phyloP scores from a whole-genome alignment of 2,329 filamentous ascomycete genomes.

The Monilinia aucupariae region DNA sequence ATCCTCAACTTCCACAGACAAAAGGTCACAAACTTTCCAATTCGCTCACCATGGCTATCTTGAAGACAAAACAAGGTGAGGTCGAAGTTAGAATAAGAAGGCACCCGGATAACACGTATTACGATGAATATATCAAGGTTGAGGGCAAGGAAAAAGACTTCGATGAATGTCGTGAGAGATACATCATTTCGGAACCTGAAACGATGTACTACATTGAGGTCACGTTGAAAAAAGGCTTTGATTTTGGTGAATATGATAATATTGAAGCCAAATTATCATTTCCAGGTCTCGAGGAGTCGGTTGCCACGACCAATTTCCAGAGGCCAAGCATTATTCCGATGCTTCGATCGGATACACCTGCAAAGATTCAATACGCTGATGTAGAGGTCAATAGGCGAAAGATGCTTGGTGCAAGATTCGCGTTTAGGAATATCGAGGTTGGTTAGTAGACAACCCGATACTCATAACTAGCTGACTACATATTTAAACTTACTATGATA shows the following conservation, averaged over 20 bases:
- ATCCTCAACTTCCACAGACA: neutral
- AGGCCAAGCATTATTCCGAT: neutral
- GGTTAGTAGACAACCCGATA: neutral
- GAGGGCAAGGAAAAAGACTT: neutral
- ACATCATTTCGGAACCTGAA: conserved; percentile 16
- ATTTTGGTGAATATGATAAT: neutral
- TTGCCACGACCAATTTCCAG: neutral
- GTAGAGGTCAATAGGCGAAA: neutral
- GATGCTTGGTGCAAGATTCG: neutral
- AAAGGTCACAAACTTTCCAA: neutral
- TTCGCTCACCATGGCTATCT: neutral
- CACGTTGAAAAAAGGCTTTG: conserved; percentile 10
- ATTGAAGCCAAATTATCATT: neutral
- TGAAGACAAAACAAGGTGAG: neutral
- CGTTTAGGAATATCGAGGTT: neutral
- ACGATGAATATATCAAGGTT: conserved; percentile 16
- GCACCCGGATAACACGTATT: neutral
- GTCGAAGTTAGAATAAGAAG: conserved; percentile 10
- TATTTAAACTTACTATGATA: neutral
- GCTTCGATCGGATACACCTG: fast-evolving
- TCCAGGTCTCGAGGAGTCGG: too few relatives aligned
- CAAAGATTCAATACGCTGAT: neutral
- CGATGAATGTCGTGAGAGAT: neutral
- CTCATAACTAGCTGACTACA: too few relatives aligned
- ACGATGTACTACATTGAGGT: neutral